phyloP scores from a whole-genome alignment of 2,329 filamentous ascomycete species.

The Aspergillus phoenicis region DNA sequence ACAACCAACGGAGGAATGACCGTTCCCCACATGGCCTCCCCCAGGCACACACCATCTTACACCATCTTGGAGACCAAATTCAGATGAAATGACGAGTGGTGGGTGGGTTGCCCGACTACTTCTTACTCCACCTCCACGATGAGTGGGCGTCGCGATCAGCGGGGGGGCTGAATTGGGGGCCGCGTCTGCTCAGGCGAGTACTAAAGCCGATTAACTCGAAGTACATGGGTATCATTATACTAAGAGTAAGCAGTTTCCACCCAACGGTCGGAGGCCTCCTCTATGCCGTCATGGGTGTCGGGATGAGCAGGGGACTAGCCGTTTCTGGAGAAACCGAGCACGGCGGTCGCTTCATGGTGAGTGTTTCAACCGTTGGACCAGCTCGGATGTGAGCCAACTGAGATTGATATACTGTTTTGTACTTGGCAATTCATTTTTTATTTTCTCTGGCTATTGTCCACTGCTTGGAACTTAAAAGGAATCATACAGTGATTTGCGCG shows the following conservation, averaged over 20 bases:
- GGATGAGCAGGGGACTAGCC: constrained; percentile 15
- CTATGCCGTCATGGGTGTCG: constrained; percentile 19
- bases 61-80: background rate
- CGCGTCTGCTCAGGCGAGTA: background rate
- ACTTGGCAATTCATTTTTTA: background rate
- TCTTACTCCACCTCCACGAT: background rate
- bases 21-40: constrained; percentile 8
- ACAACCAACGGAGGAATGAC: constrained; percentile 2
- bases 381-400: background rate
- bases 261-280: background rate
- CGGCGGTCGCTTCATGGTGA: background rate
- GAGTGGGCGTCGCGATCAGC: background rate
- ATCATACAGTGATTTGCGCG: too few species aligned
- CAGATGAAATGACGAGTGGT: background rate
- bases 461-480: too few species aligned
- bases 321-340: constrained; percentile 24
- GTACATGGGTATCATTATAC: too few species aligned
- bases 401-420: background rate
- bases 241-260: background rate
- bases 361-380: background rate
- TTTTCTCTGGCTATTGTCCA: background rate
- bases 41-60: constrained; percentile 10
- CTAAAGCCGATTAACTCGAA: too few species aligned
- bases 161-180: constrained; percentile 9
- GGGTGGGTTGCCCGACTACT: background rate